Percentiles rank a stretch among this genome's conserved stretches.
phyloP scores from a whole-genome alignment of 2,329 filamentous ascomycete genomes.

The Monosporascus cannonballus region DNA sequence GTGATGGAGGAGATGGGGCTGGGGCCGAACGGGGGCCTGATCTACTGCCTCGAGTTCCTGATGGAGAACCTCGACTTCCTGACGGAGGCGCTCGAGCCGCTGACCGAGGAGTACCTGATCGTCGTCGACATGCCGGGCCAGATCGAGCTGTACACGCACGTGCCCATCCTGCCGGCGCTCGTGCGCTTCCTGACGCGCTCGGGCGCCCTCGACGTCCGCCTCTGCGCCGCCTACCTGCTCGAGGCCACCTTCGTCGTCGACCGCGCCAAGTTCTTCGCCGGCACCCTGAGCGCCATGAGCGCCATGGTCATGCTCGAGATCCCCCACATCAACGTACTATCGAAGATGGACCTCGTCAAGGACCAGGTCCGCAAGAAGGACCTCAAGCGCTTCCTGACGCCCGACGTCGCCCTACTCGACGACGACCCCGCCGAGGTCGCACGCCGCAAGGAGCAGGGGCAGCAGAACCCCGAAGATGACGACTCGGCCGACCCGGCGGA shows the following conservation, averaged over 20 bases:
- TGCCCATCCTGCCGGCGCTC: slow-evolving; percentile 82
- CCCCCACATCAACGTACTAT: slow-evolving; percentile 91
- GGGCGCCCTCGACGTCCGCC: slow-evolving; percentile 78
- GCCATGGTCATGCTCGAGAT: slow-evolving; percentile 99
- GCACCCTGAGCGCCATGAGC: slow-evolving; percentile 93
- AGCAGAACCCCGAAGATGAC: slow-evolving; percentile 36
- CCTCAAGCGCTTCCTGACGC: slow-evolving; percentile 82
- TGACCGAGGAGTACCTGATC: slow-evolving; percentile 93
- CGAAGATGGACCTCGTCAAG: slow-evolving; percentile 96
- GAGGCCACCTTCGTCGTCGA: slow-evolving; percentile 96
- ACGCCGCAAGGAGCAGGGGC: slow-evolving; percentile 29
- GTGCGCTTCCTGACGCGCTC: slow-evolving; percentile 73
- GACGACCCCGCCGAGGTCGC: slow-evolving; percentile 61
- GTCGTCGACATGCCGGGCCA: slow-evolving; percentile 99
- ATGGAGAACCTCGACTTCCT: slow-evolving; percentile 71
- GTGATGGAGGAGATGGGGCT: slow-evolving; percentile 68
- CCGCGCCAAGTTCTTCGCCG: slow-evolving; percentile 94
- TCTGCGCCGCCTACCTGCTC: slow-evolving; percentile 90
- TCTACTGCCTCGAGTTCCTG: slow-evolving; percentile 69
- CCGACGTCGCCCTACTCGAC: slow-evolving; percentile 75
- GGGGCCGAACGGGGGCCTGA: slow-evolving; percentile 70
- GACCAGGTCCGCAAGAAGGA: slow-evolving; percentile 83
- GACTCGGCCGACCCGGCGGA: slow-evolving; percentile 56
- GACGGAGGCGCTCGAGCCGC: slow-evolving; percentile 61
- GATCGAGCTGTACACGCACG: slow-evolving; percentile 97